These are phyloP conservation scores for Yamadazyma tumulicola DNA, from an alignment of 805 yeast species.

Conservation along the genomic window DNA sequence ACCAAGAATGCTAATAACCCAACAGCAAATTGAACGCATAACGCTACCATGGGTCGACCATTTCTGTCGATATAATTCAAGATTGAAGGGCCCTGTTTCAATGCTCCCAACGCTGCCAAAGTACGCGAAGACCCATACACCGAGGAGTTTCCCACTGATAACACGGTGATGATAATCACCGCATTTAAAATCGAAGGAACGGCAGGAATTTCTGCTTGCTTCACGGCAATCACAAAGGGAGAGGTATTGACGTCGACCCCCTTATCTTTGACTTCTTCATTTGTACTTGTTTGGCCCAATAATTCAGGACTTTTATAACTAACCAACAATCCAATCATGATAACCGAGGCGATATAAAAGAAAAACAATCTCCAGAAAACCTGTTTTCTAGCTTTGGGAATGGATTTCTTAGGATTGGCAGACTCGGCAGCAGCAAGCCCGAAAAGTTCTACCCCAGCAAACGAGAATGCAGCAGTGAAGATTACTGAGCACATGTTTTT, in stretches of 20 bases:
- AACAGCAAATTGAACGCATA: constrained; percentile 21
- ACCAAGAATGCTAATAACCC: constrained; percentile 28
- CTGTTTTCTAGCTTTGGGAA: constrained; percentile 63
- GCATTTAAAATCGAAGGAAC: constrained; percentile 32
- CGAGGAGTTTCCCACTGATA: constrained; percentile 34
- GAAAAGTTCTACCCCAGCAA: constrained; percentile 64
- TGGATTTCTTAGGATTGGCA: constrained; percentile 54
- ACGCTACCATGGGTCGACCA: constrained; percentile 29
- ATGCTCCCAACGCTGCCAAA: constrained; percentile 29
- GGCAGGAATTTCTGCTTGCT: constrained; percentile 25
- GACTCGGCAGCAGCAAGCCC: constrained; percentile 70
- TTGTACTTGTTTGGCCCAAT: constrained; percentile 15
- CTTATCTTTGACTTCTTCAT: constrained; percentile 12
- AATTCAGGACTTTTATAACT: constrained; percentile 20
- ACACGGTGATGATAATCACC: constrained; percentile 29
- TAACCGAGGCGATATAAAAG: constrained; percentile 52
- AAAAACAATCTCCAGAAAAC: constrained; percentile 62
- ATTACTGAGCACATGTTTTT: constrained; percentile 61
- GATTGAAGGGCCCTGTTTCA: constrained; percentile 26
- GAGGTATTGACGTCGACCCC: constrained; percentile 27
- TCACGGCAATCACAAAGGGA: constrained; percentile 38
- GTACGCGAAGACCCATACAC: constrained; percentile 34
- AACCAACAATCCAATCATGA: constrained; percentile 56
- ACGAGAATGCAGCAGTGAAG: constrained; percentile 60
- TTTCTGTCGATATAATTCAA: constrained; percentile 26